These are phyloP conservation scores for Asterophora parasitica DNA, from an alignment of 768 basidiomycete genomes.

Conservation along the genomic window DNA sequence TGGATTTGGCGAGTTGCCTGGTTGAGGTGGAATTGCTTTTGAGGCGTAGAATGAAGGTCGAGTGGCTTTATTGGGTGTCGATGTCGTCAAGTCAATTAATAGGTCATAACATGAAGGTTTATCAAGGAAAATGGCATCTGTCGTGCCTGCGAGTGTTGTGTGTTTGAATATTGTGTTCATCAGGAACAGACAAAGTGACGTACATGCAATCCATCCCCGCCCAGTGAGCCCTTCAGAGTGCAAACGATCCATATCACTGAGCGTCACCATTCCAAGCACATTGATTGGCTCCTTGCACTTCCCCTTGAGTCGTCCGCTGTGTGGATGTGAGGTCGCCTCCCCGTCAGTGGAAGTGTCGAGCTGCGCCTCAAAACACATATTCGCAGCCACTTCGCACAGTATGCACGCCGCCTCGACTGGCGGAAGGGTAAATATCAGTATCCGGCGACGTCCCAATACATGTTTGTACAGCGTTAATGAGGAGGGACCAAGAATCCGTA, in stretches of 20 bases:
- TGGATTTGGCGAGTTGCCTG: constrained; percentile 30
- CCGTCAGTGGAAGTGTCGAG: constrained; percentile 17
- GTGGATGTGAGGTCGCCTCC: constrained; percentile 3
- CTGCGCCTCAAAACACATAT: constrained; percentile 44
- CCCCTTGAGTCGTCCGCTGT: constrained; percentile 23
- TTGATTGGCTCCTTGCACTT: constrained; percentile 51
- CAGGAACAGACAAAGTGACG: constrained; percentile 18
- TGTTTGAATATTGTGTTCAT: no score
- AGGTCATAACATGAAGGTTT: constrained; percentile 77
- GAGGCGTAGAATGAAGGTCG: constrained; percentile 66
- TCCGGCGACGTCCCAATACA: constrained; percentile 64
- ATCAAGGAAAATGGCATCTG: constrained; percentile 81
- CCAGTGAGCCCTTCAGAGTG: constrained; percentile 52
- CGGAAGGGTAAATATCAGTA: constrained; percentile 77
- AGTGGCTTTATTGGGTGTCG: constrained; percentile 52
- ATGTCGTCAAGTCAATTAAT: constrained; percentile 73
- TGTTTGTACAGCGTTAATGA: constrained; percentile 77
- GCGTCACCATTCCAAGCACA: constrained; percentile 77
- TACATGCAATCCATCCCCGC: constrained; percentile 80
- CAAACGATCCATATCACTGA: constrained; percentile 65
- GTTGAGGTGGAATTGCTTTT: constrained; percentile 36
- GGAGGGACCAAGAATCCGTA: constrained; percentile 76
- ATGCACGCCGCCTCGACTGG: constrained; percentile 78
- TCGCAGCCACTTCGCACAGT: constrained; percentile 65
- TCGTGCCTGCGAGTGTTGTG: constrained; percentile 47